These are phyloP conservation scores for Amanita muscaria DNA, from an alignment of 768 basidiomycete species.

Conservation along the genomic window DNA sequence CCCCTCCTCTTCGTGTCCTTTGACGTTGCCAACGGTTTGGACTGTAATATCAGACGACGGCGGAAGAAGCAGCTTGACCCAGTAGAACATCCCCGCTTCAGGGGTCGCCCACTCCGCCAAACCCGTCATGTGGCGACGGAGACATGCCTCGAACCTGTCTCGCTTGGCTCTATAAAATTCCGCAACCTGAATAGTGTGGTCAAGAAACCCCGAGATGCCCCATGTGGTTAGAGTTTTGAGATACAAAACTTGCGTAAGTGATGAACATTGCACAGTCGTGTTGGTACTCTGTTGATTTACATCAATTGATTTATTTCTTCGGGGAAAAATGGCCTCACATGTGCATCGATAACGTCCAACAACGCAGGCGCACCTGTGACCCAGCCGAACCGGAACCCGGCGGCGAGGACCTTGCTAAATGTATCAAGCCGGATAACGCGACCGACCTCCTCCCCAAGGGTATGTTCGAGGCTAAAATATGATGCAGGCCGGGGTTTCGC, in stretches of 20 bases:
- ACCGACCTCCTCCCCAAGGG: constrained; percentile 50
- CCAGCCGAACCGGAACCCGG: constrained; percentile 73
- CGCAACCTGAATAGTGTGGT: constrained; percentile 56
- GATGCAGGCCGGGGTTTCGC: constrained; percentile 50
- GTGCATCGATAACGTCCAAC: constrained; percentile 54
- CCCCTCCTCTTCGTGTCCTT: constrained; percentile 20
- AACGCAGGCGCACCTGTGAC: constrained; percentile 61
- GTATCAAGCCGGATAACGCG: constrained; percentile 82
- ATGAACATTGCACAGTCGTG: constrained; percentile 54
- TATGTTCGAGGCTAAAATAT: constrained; percentile 70
- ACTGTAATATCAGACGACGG: background rate
- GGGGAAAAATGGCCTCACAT: constrained; percentile 33
- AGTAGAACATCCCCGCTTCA: constrained; percentile 85
- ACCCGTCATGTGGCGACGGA: constrained; percentile 60
- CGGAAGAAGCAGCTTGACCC: constrained; percentile 36
- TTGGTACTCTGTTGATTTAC: constrained; percentile 36
- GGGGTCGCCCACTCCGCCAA: constrained; percentile 64
- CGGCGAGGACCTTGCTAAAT: constrained; percentile 69
- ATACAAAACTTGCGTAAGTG: constrained; percentile 51
- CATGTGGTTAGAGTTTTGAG: constrained; percentile 49
- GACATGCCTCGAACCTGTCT: constrained; percentile 62
- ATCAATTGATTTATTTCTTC: background rate
- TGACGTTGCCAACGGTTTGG: background rate
- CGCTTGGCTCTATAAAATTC: constrained; percentile 60
- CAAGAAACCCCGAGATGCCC: constrained; percentile 63